These are phyloP conservation scores for Adansonia rubrostipa DNA, from an alignment of 441 rosid species.

Conservation along the genomic window DNA sequence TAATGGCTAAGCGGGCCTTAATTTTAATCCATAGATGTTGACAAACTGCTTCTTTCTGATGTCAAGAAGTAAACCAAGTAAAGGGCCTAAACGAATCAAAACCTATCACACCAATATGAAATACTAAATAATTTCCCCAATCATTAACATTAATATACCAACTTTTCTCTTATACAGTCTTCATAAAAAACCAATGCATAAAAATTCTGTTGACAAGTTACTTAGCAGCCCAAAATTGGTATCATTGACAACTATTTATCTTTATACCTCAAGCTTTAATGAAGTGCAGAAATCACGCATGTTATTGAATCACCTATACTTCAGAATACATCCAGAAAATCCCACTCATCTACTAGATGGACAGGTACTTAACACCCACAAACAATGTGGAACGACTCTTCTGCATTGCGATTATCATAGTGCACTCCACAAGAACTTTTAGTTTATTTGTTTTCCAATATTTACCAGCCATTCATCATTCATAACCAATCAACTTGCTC, in stretches of 20 bases:
- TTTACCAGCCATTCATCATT: neutral
- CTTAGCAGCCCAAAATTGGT: neutral
- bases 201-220: slow-evolving; percentile 2
- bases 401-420: neutral
- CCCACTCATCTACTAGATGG: neutral
- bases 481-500: slow-evolving; percentile 7
- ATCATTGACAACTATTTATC: neutral
- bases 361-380: neutral
- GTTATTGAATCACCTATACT: neutral
- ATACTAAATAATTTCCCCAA: neutral
- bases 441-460: neutral
- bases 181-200: neutral
- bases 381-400: slow-evolving; percentile 12
- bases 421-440: neutral
- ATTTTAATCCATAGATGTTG: neutral
- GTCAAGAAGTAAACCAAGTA: neutral
- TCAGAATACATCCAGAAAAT: neutral
- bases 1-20: neutral
- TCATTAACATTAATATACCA: neutral
- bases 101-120: neutral
- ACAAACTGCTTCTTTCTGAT: slow-evolving; percentile 7
- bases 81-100: neutral
- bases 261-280: slow-evolving; percentile 1
- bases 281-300: neutral
- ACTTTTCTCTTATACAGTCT: neutral